These are phyloP conservation scores for Corchorus capsularis DNA, from an alignment of 345 rosid genomes.

Conservation along the genomic window DNA sequence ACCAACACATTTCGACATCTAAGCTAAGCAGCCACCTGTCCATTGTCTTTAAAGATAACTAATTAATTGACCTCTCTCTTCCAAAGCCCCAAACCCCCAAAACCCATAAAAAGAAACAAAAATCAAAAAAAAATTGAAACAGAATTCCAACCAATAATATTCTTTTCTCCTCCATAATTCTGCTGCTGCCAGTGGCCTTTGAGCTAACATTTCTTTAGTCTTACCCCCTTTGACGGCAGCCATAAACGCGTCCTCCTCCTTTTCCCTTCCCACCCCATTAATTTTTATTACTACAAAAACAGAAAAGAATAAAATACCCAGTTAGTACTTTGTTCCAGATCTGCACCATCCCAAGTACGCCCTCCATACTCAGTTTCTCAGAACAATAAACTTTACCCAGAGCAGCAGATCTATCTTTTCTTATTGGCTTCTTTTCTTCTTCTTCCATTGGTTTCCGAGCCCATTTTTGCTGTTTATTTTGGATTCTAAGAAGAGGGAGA, in stretches of 20 bases:
- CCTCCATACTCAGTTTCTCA: background rate
- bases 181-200: background rate
- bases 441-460: background rate
- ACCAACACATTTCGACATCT: background rate
- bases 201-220: background rate
- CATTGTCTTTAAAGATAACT: background rate
- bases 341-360: constrained; percentile 22
- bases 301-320: background rate
- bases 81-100: background rate
- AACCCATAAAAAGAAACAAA: background rate
- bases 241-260: constrained; percentile 15
- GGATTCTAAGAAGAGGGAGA: background rate
- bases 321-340: constrained; percentile 31
- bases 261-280: too few species aligned
- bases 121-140: background rate
- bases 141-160: background rate
- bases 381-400: background rate
- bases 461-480: background rate
- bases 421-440: background rate
- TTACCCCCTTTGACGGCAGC: constrained; percentile 20
- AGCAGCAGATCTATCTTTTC: background rate
- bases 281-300: background rate
- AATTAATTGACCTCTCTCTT: background rate
- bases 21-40: background rate
- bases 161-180: background rate